phyloP scores from a whole-genome alignment of 768 basidiomycete genomes.

The Lactarius psammicola region DNA sequence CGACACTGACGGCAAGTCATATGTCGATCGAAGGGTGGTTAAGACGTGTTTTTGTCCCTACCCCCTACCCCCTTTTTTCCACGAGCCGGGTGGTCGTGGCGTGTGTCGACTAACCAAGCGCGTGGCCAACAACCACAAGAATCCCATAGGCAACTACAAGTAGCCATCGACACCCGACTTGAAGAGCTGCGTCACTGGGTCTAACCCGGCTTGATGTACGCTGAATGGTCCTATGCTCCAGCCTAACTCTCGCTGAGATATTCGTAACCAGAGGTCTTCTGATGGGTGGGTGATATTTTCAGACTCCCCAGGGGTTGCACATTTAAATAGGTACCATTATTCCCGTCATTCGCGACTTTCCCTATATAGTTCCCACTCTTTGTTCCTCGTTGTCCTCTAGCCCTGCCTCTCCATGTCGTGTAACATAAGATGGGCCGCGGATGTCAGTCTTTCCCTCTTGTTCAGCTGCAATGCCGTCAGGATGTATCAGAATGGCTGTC shows the following conservation, averaged over 20 bases:
- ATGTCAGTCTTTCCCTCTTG: constrained; percentile 67
- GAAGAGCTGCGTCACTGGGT: constrained; percentile 30
- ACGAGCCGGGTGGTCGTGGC: not conserved
- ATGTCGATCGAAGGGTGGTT: constrained; percentile 58
- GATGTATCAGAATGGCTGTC: not conserved
- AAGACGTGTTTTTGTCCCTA: no score
- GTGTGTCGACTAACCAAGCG: constrained; percentile 38
- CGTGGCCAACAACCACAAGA: constrained; percentile 32
- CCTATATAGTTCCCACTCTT: not conserved
- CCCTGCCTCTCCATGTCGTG: constrained; percentile 23
- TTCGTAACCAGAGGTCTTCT: not conserved
- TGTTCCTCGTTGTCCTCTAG: not conserved
- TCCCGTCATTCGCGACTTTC: not conserved
- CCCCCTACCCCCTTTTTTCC: not conserved
- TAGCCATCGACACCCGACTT: constrained; percentile 17
- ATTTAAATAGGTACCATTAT: not conserved
- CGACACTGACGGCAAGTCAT: constrained; percentile 52
- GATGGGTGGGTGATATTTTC: not conserved
- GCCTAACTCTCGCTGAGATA: constrained; percentile 34
- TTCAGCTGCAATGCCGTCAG: constrained; percentile 49
- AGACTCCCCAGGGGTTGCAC: not conserved
- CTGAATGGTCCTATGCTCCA: not conserved
- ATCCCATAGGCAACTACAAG: no score
- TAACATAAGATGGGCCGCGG: constrained; percentile 57
- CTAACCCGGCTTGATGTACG: not conserved